A percentile compares a stretch with the other conserved stretches of the same genome.
Evolutionary conservation across 2,329 filamentous ascomycete genomes (phyloP).

Genomic region (Triangularia setosa): DNA sequence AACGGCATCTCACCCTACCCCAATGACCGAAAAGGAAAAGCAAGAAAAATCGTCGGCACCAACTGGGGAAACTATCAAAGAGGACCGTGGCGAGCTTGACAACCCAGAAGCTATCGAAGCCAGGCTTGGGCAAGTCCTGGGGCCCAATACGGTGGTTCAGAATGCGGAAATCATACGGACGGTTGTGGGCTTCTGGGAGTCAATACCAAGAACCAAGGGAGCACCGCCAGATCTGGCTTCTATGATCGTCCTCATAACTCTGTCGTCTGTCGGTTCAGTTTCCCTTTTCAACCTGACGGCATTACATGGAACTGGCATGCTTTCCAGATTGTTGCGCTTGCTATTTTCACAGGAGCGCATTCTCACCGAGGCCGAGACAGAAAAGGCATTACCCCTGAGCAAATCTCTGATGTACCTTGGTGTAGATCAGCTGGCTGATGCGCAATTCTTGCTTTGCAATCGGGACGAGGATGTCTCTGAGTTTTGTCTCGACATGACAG

Average conservation of each 20-base stretch:
- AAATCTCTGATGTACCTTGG: conserved; percentile 69
- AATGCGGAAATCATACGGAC: conserved; percentile 61
- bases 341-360: conserved; percentile 52
- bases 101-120: conserved; percentile 31
- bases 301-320: conserved; percentile 67
- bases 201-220: conserved; percentile 48
- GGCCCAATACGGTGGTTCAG: conserved; percentile 49
- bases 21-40: not conserved
- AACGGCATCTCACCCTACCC: not conserved
- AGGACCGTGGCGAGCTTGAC: conserved; percentile 4
- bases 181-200: conserved; percentile 61
- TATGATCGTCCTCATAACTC: conserved; percentile 61
- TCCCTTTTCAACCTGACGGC: conserved; percentile 67
- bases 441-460: conserved; percentile 64
- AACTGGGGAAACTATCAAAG: not conserved
- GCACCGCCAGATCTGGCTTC: conserved; percentile 50
- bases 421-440: conserved; percentile 76
- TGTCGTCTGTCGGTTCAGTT: conserved; percentile 53
- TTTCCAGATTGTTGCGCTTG: conserved; percentile 62
- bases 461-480: conserved; percentile 54
- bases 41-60: not conserved
- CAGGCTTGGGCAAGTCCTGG: conserved; percentile 47
- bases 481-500: conserved; percentile 70
- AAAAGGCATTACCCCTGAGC: conserved; percentile 63
- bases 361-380: conserved; percentile 53